phyloP scores from a whole-genome alignment of 164 flowering plant genomes.

The Macadamia tetraphylla region DNA sequence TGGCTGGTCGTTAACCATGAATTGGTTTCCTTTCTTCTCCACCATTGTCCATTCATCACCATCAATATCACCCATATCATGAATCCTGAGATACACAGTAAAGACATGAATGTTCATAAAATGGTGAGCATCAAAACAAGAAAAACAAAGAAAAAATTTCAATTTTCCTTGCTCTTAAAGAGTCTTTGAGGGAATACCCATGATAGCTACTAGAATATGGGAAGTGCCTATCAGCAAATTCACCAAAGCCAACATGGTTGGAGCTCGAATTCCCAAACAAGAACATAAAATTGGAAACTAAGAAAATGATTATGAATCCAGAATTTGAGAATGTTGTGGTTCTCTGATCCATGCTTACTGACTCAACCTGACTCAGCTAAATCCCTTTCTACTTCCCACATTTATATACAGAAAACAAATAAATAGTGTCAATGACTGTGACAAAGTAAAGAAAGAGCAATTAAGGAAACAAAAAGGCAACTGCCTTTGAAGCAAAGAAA shows the following conservation, averaged over 20 bases:
- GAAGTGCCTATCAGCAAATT: conserved; percentile 14
- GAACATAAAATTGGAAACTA: conserved; percentile 12
- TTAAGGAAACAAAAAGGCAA: conserved; percentile 14
- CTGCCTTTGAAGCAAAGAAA: conserved; percentile 51
- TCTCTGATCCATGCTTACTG: conserved; percentile 18
- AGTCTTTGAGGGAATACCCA: conserved; percentile 17
- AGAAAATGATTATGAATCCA: conserved; percentile 9
- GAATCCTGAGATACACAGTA: conserved; percentile 16
- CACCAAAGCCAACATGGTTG: conserved; percentile 9
- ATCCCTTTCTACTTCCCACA: not conserved
- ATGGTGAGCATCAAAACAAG: not conserved
- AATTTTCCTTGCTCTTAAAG: too few relatives aligned
- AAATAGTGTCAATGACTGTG: not conserved
- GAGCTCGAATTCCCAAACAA: conserved; percentile 11
- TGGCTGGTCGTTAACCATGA: conserved; percentile 51
- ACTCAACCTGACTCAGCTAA: not conserved
- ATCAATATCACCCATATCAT: conserved; percentile 26
- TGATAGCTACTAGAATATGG: conserved; percentile 11
- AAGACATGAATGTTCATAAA: not conserved
- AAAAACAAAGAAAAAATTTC: not conserved
- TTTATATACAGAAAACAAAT: conserved; percentile 11
- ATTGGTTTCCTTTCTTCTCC: conserved; percentile 71
- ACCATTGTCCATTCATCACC: conserved; percentile 76
- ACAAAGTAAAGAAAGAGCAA: not conserved
- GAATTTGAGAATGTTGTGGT: not conserved